These are phyloP conservation scores for Aurinia saxatilis DNA, from an alignment of 345 rosid genomes.

Conservation along the genomic window DNA sequence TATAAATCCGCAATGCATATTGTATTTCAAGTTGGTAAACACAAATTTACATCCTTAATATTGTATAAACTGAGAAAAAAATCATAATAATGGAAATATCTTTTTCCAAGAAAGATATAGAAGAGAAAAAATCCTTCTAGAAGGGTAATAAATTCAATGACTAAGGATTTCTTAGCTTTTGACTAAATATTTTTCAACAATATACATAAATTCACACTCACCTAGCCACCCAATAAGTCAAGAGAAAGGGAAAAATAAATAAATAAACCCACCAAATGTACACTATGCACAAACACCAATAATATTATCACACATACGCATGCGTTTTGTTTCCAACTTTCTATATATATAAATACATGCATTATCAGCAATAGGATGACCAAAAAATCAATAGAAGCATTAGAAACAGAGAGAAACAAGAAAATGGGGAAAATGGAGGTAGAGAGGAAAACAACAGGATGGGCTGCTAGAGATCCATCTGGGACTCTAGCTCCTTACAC, in stretches of 20 bases:
- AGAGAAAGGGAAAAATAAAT: no score
- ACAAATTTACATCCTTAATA: no score
- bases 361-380: not conserved
- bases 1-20: no score
- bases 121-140: not conserved
- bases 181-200: constrained; percentile 18
- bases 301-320: not conserved
- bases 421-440: constrained; percentile 22
- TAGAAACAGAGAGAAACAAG: not conserved
- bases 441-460: constrained; percentile 37
- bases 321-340: constrained; percentile 16
- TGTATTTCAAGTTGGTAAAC: no score
- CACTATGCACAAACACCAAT: not conserved
- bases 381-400: no score
- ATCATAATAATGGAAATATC: no score
- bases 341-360: not conserved
- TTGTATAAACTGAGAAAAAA: no score
- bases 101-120: no score
- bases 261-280: not conserved
- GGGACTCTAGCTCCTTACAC: constrained; percentile 63
- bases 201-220: constrained; percentile 3
- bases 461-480: constrained; percentile 79
- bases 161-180: not conserved
- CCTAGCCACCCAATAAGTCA: not conserved
- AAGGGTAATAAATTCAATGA: not conserved